Conservation (phyloP, 495 filamentous ascomycete genomes). For the Trypethelium eluteriae region DNA sequence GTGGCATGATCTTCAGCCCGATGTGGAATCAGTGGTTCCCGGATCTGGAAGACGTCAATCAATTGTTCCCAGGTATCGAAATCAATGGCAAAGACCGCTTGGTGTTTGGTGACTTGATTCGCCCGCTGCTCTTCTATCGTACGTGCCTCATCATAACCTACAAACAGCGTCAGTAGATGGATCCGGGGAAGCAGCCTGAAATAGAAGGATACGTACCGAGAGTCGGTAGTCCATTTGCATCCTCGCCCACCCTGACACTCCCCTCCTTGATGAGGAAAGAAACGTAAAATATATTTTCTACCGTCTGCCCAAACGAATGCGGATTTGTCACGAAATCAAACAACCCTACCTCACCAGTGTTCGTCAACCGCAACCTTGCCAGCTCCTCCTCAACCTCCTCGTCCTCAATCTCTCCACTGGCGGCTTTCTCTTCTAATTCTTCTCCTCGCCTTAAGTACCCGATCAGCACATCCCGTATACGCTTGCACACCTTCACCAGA, state of each 20-base stretch:
- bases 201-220: conserved; percentile 53
- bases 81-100: conserved; percentile 78
- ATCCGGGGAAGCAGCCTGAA: background rate
- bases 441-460: conserved; percentile 35
- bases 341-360: conserved; percentile 60
- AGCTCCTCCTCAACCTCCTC: conserved; percentile 13
- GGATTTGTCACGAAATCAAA: conserved; percentile 86
- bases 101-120: conserved; percentile 52
- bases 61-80: conserved; percentile 73
- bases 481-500: conserved; percentile 60
- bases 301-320: conserved; percentile 81
- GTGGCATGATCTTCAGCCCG: conserved; percentile 53
- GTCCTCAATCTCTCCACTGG: conserved; percentile 31
- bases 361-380: conserved; percentile 20
- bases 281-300: conserved; percentile 96
- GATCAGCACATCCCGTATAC: conserved; percentile 48
- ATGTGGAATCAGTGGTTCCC: conserved; percentile 73
- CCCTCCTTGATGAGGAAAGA: conserved; percentile 92
- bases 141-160: conserved; percentile 29
- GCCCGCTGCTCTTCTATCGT: conserved; percentile 45
- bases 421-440: conserved; percentile 34
- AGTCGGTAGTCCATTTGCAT: conserved; percentile 59
- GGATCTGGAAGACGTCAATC: conserved; percentile 64
- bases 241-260: conserved; percentile 54
- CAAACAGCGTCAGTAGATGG: background rate